These are phyloP conservation scores for Kwoniella newhampshirensis DNA, from an alignment of 768 basidiomycete species.

Conservation along the genomic window DNA sequence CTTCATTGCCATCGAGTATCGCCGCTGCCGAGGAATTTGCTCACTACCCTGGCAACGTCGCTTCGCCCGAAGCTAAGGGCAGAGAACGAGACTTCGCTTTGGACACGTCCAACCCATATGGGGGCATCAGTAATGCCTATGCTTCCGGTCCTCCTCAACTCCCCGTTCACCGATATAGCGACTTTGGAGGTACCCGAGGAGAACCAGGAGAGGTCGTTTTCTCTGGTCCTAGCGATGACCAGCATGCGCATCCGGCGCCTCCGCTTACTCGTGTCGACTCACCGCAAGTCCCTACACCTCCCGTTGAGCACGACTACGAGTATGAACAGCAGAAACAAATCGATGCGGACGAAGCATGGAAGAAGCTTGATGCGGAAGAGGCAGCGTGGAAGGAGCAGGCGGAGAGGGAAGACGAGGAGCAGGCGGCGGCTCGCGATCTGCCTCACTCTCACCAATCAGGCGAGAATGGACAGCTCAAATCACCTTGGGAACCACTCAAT, in stretches of 20 bases:
- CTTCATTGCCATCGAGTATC: slow-evolving; percentile 25
- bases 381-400: slow-evolving; percentile 19
- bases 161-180: slow-evolving; percentile 21
- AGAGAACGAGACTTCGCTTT: slow-evolving; percentile 26
- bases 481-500: slow-evolving; percentile 45
- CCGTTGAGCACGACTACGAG: slow-evolving; percentile 36
- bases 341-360: slow-evolving; percentile 21
- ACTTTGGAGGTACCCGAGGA: slow-evolving; percentile 32
- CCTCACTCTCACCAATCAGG: slow-evolving; percentile 10
- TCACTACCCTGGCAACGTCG: slow-evolving; percentile 37
- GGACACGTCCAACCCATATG: slow-evolving; percentile 41
- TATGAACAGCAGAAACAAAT: slow-evolving; percentile 38
- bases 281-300: not conserved
- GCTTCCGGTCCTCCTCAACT: slow-evolving; percentile 2
- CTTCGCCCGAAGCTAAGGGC: slow-evolving; percentile 29
- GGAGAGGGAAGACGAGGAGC: slow-evolving; percentile 9
- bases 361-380: slow-evolving; percentile 27
- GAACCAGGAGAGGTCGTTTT: slow-evolving; percentile 19
- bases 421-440: not conserved
- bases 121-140: slow-evolving; percentile 26
- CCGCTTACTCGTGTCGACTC: not conserved
- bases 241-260: not conserved
- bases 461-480: slow-evolving; percentile 4
- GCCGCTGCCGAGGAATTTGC: slow-evolving; percentile 43
- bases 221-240: slow-evolving; percentile 11